Base-by-base conservation (phyloP, 2,329 filamentous ascomycete species). In the Trichoderma gracile region DNA sequence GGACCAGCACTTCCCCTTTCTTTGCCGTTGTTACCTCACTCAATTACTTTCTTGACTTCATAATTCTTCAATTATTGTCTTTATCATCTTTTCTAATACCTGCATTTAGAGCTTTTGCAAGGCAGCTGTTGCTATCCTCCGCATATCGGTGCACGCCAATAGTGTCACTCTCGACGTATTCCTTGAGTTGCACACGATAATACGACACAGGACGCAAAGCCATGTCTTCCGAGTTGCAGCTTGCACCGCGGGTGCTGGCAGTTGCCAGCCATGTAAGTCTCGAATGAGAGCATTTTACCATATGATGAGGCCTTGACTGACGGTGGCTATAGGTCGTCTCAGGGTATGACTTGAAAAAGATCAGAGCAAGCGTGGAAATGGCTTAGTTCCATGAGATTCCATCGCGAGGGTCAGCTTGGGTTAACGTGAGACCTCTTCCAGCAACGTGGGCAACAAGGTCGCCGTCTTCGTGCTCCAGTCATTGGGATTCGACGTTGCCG, bases 381-480 rank as follows among this genome's bases (percentile, higher is more conserved):
- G 33, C 33, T 25, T 47, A 56, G 19, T 47, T 38, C 33, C 52
- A 21, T 21, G 27, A 40, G 50, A 49, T 42, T 17, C 2, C 23
- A 23, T 17, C 12, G n/a, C 19, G 47, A 45, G 10, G 33, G 33
- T 12, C 33, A 38, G 10, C 33, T 61, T 56, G 52, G 69, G 75
- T 60, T 65, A 60, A 65, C 63, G 42, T 38, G 43, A 19, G 33
- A 38, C 10, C 12, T 5, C 10, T 21, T 12, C 55, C 76, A 97
- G 95, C 75, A 94, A 97, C 84, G 95, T 99, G 70, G 95, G 95
- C 58, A 99, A 99, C 77, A 97, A 94, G 73, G 97, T 99, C 82
- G 93, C 93, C 47, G 93, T 93, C 1, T 96, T 97, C 74, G 92
- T 93, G 69, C 89, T 99, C 84, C 94, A 99, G 77, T 90, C 91